Evolutionary conservation across 2,329 filamentous ascomycete species (phyloP), one percentile per base, ranked within the genome.

Genomic region (Hymenoscyphus fructigenus): DNA sequence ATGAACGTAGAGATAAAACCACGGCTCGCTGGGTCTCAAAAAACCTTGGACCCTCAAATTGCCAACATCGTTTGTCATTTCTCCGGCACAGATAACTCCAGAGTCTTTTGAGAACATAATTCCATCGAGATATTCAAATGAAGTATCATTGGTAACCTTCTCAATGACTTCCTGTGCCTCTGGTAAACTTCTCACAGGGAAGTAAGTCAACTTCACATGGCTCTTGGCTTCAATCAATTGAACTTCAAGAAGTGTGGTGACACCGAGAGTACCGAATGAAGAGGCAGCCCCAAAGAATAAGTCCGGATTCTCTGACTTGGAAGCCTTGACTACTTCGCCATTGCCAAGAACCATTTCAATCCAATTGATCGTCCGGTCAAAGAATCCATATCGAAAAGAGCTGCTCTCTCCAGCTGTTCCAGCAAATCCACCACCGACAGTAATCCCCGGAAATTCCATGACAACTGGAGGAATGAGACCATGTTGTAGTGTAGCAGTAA

Each of bases 401-500:
- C 82, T 85, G 74, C 86, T 89, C 73, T 91, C 88, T 6, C 87
- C 88, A 0, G 84, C 83, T 0, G 87, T 89, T 1, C 88, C 88
- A 2, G 86, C 81, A 71, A 88, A 90, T 0, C 85, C 87, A 6
- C 88, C 88, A 7, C 88, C 88, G 0, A 83, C 84, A 0, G 88
- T 91, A 66, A 91, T 91, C 1, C 86, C 86, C 0, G 88, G 87
- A 53, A 91, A 88, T 70, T 91, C 89, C 84, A 90, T 89, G 7
- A 91, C 86, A 0, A 91, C 86, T 0, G 83, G 84, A 1, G 83
- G 87, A 1, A 91, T 74, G 0, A 90, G 76, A 0, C 83, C 83
- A 56, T 85, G 73, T 1, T 76, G 73, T 41, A 87, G 71, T 0
- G 86, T 86, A 1, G 82, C 83, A 59, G 82, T 79, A 1, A 90